Evolutionary conservation across 2,329 filamentous ascomycete species (phyloP), one percentile per base, ranked within the genome.

Genomic region (Penicillium hordei): DNA sequence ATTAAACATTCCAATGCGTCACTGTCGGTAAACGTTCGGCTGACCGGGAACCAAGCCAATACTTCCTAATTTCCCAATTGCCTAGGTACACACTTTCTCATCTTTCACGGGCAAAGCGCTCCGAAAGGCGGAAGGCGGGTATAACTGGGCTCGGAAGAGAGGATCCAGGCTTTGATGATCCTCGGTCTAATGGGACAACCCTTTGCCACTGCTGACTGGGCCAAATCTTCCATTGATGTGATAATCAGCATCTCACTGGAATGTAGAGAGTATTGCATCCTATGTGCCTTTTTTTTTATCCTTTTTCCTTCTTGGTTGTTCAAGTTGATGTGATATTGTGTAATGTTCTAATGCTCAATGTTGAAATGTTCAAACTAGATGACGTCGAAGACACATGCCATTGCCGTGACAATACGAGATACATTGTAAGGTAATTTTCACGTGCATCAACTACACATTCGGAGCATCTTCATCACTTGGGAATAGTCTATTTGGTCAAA

Each of bases 11-110:
- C 52, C 58, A 65, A 69, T 63, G 62, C 61, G 67, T 69, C 68
- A 71, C 70, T 39, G 61, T 73, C 72, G 72, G 72, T 72, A 75
- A 75, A 72, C 67, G 63, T 68, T 75, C 72, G 72, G 72, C 67
- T 74, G 68, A 73, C 66, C 72, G 72, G 72, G 71, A 70, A 59
- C 60, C 55, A 61, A 63, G 36, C 53, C 40, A 57, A 67, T 58
- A 53, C 57, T 40, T 49, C 52, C 52, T 27, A 27, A 27, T 9
- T 27, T 33, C 5, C 31, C 5, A 33, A 57, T 56, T 59, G 62
- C 65, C 65, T 66, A 66, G 70, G 64, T 48, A 39, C 36, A 12
- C 36, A 19, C 36, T n/a, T 19, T 38, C 36, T 19, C 8, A 57
- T 62, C 60, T 67, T 45, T 69, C 68, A 71, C 63, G 68, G 68